Evolutionary conservation across 805 yeast species (phyloP).

Genomic region (Ogataea philodendri): DNA sequence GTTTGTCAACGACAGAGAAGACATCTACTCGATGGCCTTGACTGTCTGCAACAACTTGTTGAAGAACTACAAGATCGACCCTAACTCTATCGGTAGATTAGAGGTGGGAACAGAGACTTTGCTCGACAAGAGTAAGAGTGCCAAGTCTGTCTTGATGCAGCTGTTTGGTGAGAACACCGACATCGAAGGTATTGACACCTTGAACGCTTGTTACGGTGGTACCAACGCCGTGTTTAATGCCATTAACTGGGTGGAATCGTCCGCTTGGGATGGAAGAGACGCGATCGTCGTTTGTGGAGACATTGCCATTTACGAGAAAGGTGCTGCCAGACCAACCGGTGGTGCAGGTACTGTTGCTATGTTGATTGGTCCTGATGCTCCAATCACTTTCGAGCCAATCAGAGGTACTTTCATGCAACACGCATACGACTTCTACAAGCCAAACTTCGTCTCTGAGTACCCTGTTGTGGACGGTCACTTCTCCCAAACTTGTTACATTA

Average conservation of each 20-base stretch:
- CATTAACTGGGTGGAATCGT: conserved; percentile 92
- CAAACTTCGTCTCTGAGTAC: conserved; percentile 93
- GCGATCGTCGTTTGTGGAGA: conserved; percentile 97
- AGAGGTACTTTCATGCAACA: conserved; percentile 96
- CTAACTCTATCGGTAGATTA: conserved; percentile 80
- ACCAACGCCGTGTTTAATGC: conserved; percentile 93
- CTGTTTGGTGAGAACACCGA: conserved; percentile 85
- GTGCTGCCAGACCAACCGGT: conserved; percentile 99
- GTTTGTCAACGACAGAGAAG: conserved; percentile 96
- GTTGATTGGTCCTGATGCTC: conserved; percentile 96
- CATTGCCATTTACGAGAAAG: conserved; percentile 94
- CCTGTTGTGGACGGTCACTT: conserved; percentile 98
- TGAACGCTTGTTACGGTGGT: conserved; percentile 99
- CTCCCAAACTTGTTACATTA: conserved; percentile 89
- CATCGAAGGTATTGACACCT: conserved; percentile 92
- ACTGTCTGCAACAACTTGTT: conserved; percentile 81
- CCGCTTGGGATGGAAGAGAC: conserved; percentile 97
- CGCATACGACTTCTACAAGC: conserved; percentile 97
- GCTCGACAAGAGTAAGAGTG: conserved; percentile 94
- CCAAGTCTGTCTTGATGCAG: conserved; percentile 93
- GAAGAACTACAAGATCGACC: conserved; percentile 79
- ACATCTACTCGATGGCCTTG: conserved; percentile 88
- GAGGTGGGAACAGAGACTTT: conserved; percentile 99
- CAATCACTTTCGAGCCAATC: conserved; percentile 82
- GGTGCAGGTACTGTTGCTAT: conserved; percentile 97